A percentile compares a stretch with the other conserved stretches of the same genome.
phyloP scores from a whole-genome alignment of 495 filamentous ascomycete species.

The Letharia lupina region DNA sequence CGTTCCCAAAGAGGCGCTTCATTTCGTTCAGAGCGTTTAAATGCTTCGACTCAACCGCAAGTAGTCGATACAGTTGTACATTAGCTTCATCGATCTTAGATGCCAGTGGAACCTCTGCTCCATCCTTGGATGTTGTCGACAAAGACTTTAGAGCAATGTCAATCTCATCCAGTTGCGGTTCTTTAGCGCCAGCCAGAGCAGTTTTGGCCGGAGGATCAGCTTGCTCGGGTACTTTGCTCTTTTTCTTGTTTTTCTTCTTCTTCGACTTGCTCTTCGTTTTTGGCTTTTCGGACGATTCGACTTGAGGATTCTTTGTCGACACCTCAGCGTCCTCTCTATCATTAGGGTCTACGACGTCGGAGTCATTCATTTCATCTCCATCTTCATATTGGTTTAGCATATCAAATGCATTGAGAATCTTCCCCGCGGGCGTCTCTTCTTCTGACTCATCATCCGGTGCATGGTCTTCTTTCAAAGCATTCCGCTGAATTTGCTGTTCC shows the following conservation, averaged over 20 bases:
- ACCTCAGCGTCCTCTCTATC: slow-evolving; percentile 28
- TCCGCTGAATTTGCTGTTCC: slow-evolving; percentile 53
- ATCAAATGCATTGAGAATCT: slow-evolving; percentile 42
- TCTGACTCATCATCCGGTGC: slow-evolving; percentile 43
- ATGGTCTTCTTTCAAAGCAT: slow-evolving; percentile 31
- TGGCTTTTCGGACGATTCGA: slow-evolving; percentile 4
- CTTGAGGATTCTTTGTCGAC: not conserved
- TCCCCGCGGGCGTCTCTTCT: slow-evolving; percentile 38
- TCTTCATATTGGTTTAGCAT: slow-evolving; percentile 48
- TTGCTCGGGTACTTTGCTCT: slow-evolving; percentile 15
- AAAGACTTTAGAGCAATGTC: slow-evolving; percentile 69
- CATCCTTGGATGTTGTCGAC: slow-evolving; percentile 28
- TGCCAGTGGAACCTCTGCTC: not conserved
- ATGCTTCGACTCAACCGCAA: slow-evolving; percentile 67
- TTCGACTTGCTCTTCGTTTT: slow-evolving; percentile 26
- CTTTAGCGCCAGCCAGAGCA: slow-evolving; percentile 33
- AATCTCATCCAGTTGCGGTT: slow-evolving; percentile 64
- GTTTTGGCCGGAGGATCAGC: slow-evolving; percentile 16
- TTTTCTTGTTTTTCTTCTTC: slow-evolving; percentile 25
- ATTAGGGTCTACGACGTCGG: slow-evolving; percentile 21
- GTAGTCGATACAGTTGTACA: slow-evolving; percentile 38
- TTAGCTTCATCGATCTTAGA: slow-evolving; percentile 19
- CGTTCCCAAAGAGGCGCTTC: slow-evolving; percentile 81
- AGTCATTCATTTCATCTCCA: slow-evolving; percentile 56
- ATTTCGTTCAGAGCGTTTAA: slow-evolving; percentile 90